Evolutionary conservation across 495 filamentous ascomycete species (phyloP).

Genomic region (Neurospora sp.): DNA sequence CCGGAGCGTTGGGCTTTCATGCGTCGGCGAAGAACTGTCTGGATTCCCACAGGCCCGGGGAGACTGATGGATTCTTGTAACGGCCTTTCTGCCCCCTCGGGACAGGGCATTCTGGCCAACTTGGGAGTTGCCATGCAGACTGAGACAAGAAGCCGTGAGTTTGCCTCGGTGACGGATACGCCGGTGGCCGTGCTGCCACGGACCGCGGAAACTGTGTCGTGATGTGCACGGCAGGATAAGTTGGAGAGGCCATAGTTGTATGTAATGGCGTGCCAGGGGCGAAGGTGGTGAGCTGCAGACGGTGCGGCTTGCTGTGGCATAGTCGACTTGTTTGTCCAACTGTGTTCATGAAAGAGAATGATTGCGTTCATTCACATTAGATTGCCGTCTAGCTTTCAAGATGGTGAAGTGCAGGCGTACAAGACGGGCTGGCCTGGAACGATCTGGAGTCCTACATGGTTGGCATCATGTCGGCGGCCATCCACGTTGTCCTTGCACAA

Average conservation of each 20-base stretch:
- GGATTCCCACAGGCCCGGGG: not conserved
- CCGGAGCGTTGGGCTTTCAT: constrained; percentile 4
- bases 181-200: not conserved
- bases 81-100: not conserved
- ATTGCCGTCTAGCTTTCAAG: not conserved
- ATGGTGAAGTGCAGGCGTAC: not conserved
- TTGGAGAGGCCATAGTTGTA: not conserved
- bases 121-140: not conserved
- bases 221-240: not conserved
- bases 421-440: not conserved
- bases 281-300: not conserved
- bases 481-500: not conserved
- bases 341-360: not conserved
- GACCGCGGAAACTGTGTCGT: not conserved
- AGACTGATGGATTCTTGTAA: not conserved
- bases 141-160: not conserved
- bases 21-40: constrained; percentile 2
- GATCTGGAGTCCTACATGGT: not conserved
- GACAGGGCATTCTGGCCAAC: not conserved
- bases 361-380: not conserved
- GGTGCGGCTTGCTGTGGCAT: not conserved
- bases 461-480: not conserved
- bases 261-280: not conserved
- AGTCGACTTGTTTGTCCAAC: not conserved
- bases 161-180: not conserved